A percentile compares a stretch with the other conserved stretches of the same genome.
Evolutionary conservation across 2,329 filamentous ascomycete species (phyloP).

Genomic region (Lachnellula suecica): DNA sequence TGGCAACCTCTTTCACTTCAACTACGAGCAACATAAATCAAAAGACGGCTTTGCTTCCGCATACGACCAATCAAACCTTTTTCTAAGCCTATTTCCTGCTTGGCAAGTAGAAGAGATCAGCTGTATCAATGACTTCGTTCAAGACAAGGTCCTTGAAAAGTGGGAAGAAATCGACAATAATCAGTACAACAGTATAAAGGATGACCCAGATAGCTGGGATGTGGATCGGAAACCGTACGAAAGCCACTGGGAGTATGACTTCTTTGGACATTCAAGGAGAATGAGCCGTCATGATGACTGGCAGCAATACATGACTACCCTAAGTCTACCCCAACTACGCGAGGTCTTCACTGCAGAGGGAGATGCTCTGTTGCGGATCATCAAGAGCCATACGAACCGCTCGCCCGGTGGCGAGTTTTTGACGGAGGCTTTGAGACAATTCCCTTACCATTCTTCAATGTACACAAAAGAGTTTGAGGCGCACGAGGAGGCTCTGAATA

Average conservation of each 20-base stretch:
- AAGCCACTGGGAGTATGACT: background rate
- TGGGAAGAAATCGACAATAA: conserved; percentile 1
- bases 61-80: background rate
- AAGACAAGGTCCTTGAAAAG: conserved; percentile 2
- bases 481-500: background rate
- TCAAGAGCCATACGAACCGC: background rate
- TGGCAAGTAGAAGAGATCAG: conserved; percentile 7
- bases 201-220: conserved; percentile 2
- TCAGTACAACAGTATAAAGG: background rate
- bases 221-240: background rate
- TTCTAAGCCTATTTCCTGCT: background rate
- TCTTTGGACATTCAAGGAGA: background rate
- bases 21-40: background rate
- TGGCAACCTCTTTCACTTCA: conserved; percentile 18
- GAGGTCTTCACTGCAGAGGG: background rate
- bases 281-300: background rate
- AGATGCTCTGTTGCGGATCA: background rate
- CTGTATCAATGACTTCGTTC: conserved; percentile 5
- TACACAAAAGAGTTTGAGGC: background rate
- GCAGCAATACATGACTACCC: background rate
- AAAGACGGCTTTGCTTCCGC: background rate
- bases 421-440: background rate
- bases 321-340: background rate
- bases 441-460: background rate
- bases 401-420: background rate